A percentile compares a stretch with the other conserved stretches of the same genome.
phyloP scores from a whole-genome alignment of 2,329 filamentous ascomycete species.

The Fusarium ambrosium region DNA sequence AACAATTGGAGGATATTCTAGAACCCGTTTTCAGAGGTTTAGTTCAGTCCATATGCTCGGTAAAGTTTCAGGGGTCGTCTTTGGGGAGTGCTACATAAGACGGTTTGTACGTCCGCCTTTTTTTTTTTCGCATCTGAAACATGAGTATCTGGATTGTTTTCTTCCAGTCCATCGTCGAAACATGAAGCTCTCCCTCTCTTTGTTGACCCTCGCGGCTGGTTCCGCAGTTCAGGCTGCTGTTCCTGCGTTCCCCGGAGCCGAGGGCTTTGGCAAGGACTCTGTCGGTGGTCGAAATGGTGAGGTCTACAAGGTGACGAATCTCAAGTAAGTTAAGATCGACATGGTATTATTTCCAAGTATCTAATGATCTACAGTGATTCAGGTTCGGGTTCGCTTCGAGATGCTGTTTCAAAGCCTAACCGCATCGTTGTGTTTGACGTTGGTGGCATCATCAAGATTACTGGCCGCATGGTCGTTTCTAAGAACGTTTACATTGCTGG shows the following conservation, averaged over 20 bases:
- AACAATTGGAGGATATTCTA: slow-evolving; percentile 12
- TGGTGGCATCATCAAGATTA: slow-evolving; percentile 62
- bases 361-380: slow-evolving; percentile 46
- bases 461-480: slow-evolving; percentile 59
- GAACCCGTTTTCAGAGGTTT: background rate
- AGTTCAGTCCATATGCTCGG: background rate
- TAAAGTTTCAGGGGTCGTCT: background rate
- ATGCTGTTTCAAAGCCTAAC: slow-evolving; percentile 56
- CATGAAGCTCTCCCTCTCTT: slow-evolving; percentile 1
- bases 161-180: background rate
- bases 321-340: slow-evolving; percentile 44
- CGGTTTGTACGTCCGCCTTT: background rate
- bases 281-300: slow-evolving; percentile 53
- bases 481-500: slow-evolving; percentile 61
- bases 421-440: slow-evolving; percentile 63
- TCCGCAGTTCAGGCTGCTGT: slow-evolving; percentile 20
- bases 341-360: background rate
- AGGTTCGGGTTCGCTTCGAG: slow-evolving; percentile 53
- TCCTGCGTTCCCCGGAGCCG: slow-evolving; percentile 55
- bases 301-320: slow-evolving; percentile 54
- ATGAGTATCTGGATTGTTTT: background rate
- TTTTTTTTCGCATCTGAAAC: background rate
- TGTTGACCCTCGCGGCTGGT: slow-evolving; percentile 6
- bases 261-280: slow-evolving; percentile 48
- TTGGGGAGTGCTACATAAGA: slow-evolving; percentile 15